Percentiles rank a stretch among this genome's conserved stretches.
phyloP scores from a whole-genome alignment of 2,329 filamentous ascomycete species.

The Rosellinia necatrix region DNA sequence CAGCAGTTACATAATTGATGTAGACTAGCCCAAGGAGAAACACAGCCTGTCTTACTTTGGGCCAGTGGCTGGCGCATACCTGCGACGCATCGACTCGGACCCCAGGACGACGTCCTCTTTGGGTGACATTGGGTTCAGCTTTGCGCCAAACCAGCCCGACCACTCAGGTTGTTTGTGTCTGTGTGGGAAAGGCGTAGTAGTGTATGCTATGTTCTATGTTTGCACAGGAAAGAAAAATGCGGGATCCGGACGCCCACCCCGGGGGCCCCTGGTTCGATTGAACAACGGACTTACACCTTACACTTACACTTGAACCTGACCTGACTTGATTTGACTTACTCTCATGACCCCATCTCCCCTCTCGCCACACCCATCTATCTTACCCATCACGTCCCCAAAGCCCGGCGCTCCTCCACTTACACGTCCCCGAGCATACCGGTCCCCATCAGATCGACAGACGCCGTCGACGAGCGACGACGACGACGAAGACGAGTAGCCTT shows the following conservation, averaged over 20 bases:
- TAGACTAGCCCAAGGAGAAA: slow-evolving; percentile 11
- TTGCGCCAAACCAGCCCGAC: too few species aligned
- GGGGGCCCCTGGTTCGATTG: too few species aligned
- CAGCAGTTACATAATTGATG: too few species aligned
- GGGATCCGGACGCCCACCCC: slow-evolving; percentile 9
- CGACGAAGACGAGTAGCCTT: too few species aligned
- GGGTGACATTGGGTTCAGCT: slow-evolving; percentile 21
- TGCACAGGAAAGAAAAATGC: too few species aligned
- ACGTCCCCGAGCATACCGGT: neutral
- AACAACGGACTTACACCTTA: too few species aligned
- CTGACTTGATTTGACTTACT: too few species aligned
- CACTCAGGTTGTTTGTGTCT: too few species aligned
- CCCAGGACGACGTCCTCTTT: neutral
- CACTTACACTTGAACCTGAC: too few species aligned
- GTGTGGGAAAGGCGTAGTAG: too few species aligned
- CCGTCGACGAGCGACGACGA: neutral
- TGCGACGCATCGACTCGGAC: slow-evolving; percentile 5
- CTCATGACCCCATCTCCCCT: slow-evolving; percentile 5
- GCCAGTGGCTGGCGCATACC: slow-evolving; percentile 15
- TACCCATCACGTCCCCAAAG: slow-evolving; percentile 2
- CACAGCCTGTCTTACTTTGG: slow-evolving; percentile 25
- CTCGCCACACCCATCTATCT: too few species aligned
- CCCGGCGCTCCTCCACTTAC: slow-evolving; percentile 16
- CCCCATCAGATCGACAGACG: neutral
- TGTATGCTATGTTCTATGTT: too few species aligned